These are phyloP conservation scores for Phytophthora europaea DNA, from an alignment of 352 stramenopile species.

Conservation along the genomic window DNA sequence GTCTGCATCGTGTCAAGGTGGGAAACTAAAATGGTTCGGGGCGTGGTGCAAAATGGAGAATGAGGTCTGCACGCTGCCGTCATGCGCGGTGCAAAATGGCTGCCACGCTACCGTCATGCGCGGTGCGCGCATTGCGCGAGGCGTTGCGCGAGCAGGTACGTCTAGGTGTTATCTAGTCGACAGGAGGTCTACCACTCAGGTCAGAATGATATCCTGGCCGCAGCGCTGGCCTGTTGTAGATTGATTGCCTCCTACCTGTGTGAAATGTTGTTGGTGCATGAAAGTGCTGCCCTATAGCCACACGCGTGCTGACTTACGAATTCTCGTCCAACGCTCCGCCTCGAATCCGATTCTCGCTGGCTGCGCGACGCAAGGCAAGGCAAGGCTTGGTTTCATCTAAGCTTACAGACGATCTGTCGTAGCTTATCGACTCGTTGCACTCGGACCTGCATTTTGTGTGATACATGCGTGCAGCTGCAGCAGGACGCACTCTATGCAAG, in stretches of 20 bases:
- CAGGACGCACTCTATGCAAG: too few species aligned
- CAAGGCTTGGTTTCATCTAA: background rate
- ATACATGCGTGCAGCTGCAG: too few species aligned
- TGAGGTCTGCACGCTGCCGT: background rate
- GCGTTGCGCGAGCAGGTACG: too few species aligned
- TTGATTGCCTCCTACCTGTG: background rate
- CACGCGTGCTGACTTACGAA: background rate
- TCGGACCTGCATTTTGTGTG: too few species aligned
- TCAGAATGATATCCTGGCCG: background rate
- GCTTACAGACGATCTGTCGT: too few species aligned
- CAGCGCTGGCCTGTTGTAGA: background rate
- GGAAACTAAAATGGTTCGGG: background rate
- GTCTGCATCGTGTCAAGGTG: conserved; percentile 30
- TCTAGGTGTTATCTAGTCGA: background rate
- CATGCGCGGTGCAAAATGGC: too few species aligned
- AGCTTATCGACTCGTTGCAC: too few species aligned
- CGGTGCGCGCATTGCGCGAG: too few species aligned
- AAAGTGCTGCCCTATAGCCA: background rate
- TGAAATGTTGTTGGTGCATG: background rate
- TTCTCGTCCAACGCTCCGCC: conserved; percentile 4
- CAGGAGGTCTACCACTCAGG: background rate
- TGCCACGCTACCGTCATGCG: too few species aligned
- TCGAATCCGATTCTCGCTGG: background rate
- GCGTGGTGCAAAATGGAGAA: conserved; percentile 11
- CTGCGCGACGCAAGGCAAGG: background rate